phyloP scores from a whole-genome alignment of 352 stramenopile species.

The Aphanomyces invadans region DNA sequence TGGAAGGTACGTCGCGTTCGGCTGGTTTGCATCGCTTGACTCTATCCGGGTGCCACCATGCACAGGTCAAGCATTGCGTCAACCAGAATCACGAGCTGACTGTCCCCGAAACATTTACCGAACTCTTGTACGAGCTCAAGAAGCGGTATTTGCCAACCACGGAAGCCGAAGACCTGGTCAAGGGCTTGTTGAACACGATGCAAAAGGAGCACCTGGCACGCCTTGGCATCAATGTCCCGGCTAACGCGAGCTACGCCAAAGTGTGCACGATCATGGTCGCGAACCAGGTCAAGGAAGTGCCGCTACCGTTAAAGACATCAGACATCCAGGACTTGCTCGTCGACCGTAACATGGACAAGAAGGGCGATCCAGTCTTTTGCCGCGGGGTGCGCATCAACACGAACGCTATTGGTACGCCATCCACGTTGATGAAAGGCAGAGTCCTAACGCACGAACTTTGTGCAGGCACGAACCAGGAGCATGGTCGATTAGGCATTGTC shows the following conservation, averaged over 20 bases:
- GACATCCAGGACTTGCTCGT: constrained; percentile 44
- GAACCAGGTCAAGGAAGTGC: constrained; percentile 47
- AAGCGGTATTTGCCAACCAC: constrained; percentile 44
- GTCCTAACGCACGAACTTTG: too few relatives aligned
- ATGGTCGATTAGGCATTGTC: constrained; percentile 41
- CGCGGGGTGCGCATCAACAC: constrained; percentile 59
- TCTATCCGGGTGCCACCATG: background rate
- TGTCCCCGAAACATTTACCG: constrained; percentile 37
- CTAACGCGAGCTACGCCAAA: constrained; percentile 39
- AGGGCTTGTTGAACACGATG: constrained; percentile 42
- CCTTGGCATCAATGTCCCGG: constrained; percentile 38
- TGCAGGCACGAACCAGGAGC: constrained; percentile 6
- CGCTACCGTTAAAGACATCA: constrained; percentile 34
- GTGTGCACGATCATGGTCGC: constrained; percentile 48
- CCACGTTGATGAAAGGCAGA: background rate
- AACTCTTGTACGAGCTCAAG: constrained; percentile 45
- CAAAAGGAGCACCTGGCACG: constrained; percentile 52
- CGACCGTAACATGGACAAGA: constrained; percentile 48
- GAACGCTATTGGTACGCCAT: constrained; percentile 25
- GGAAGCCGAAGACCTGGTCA: constrained; percentile 51
- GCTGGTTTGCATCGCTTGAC: background rate
- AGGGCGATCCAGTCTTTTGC: constrained; percentile 46
- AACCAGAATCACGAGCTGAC: constrained; percentile 51
- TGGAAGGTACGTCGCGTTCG: constrained; percentile 35
- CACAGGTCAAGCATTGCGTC: constrained; percentile 44